Evolutionary conservation across 2,329 filamentous ascomycete species (phyloP), one percentile per base, ranked within the genome.

Genomic region (Colletotrichum sp.): DNA sequence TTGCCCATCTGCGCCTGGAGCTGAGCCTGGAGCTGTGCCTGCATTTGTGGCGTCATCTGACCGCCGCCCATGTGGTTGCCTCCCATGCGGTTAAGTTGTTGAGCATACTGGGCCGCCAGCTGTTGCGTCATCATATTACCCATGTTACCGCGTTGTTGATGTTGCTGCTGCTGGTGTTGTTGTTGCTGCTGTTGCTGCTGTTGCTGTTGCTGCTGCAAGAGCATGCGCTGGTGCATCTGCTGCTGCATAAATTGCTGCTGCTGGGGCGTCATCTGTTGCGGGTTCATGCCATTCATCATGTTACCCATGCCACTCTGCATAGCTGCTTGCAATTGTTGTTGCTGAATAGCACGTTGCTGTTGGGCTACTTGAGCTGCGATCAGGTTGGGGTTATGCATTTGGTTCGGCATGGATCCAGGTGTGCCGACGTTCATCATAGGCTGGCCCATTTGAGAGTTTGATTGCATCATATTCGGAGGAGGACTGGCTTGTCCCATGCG

Each of bases 401-500:
- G 80, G 61, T 84, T 84, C 13, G 80, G 80, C 78, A 86, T 84
- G 9, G 70, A 64, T 36, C 81, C 68, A 6, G 78, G 77, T 13
- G 71, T 79, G 19, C 76, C 72, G 85, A 92, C 22, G n/a, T 34
- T 90, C 82, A 91, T 87, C 83, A 91, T 88, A 68, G 78, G 82
- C 75, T 87, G 87, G 28, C 87, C 87, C 83, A 91, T 88, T 79
- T 91, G 90, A 74, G 89, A 90, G 76, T 87, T 87, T 72, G 91
- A 89, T 1, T 88, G 86, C 87, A 93, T 90, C 86, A 91, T 90
- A 52, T 86, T 87, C 60, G 91, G 90, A 61, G 91, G 89, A 25
- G 92, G 91, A 80, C 91, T 93, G 30, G 88, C 89, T 82, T 93
- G 91, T 34, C 85, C 87, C 88, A 93, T 92, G 72, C 91, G 89